These are phyloP conservation scores for Teunomyces barrocoloradensis DNA, from an alignment of 805 yeast genomes.

Conservation along the genomic window DNA sequence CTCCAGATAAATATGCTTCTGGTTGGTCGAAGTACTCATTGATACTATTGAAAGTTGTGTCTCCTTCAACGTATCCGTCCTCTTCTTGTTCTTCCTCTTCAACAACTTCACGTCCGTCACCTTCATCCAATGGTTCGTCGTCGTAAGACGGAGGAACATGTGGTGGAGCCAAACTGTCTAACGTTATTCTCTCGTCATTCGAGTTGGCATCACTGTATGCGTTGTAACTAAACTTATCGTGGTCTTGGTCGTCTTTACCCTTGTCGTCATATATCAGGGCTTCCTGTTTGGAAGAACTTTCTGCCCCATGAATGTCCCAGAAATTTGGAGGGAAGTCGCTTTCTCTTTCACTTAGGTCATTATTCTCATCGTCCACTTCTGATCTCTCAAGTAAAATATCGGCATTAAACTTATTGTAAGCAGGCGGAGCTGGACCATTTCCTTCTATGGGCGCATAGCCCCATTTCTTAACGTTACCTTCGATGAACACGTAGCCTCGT, in stretches of 20 bases:
- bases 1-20: background rate
- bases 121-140: background rate
- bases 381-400: slow-evolving; percentile 74
- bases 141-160: slow-evolving; percentile 39
- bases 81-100: background rate
- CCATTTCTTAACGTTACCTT: slow-evolving; percentile 93
- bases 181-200: slow-evolving; percentile 40
- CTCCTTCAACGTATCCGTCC: slow-evolving; percentile 12
- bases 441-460: slow-evolving; percentile 93
- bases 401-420: slow-evolving; percentile 74
- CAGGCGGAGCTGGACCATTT: slow-evolving; percentile 88
- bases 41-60: slow-evolving; percentile 8
- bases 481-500: slow-evolving; percentile 84
- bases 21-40: background rate
- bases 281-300: slow-evolving; percentile 8
- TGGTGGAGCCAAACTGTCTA: slow-evolving; percentile 36
- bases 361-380: slow-evolving; percentile 44
- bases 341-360: slow-evolving; percentile 42
- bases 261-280: background rate
- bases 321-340: slow-evolving; percentile 58
- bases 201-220: slow-evolving; percentile 40
- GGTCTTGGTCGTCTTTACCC: slow-evolving; percentile 10
- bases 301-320: slow-evolving; percentile 37
- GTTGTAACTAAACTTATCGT: slow-evolving; percentile 35
- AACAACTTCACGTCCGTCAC: no score